phyloP scores from a whole-genome alignment of 2,329 filamentous ascomycete genomes.

The Colletotrichum karsti region DNA sequence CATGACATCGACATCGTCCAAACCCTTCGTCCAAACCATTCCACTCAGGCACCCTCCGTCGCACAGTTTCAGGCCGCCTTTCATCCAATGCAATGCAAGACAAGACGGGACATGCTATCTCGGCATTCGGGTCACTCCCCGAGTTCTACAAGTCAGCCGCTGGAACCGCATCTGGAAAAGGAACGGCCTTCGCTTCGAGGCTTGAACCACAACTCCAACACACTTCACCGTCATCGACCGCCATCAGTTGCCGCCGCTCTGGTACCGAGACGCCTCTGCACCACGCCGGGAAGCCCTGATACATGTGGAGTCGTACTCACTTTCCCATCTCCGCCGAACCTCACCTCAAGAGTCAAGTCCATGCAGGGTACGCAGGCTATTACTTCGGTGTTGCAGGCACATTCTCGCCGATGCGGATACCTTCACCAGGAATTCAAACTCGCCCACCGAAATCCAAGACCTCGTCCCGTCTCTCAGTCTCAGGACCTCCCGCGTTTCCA shows the following conservation, averaged over 20 bases:
- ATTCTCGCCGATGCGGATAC: not conserved
- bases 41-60: not conserved
- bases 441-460: not conserved
- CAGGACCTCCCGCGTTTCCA: not conserved
- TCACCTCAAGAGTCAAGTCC: not conserved
- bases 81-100: not conserved
- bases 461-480: not conserved
- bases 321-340: not conserved
- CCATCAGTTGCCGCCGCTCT: not conserved
- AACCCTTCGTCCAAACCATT: not conserved
- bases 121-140: not conserved
- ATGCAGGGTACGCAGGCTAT: too few species aligned
- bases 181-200: not conserved
- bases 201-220: not conserved
- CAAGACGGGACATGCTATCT: slow-evolving; percentile 8
- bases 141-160: not conserved
- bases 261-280: slow-evolving; percentile 1
- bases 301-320: slow-evolving; percentile 4
- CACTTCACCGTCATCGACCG: not conserved
- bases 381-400: not conserved
- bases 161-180: not conserved
- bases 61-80: slow-evolving; percentile 13
- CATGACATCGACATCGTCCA: not conserved
- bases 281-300: not conserved
- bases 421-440: not conserved